phyloP scores from a whole-genome alignment of 306 rosid genomes.

The Begonia masoniana region DNA sequence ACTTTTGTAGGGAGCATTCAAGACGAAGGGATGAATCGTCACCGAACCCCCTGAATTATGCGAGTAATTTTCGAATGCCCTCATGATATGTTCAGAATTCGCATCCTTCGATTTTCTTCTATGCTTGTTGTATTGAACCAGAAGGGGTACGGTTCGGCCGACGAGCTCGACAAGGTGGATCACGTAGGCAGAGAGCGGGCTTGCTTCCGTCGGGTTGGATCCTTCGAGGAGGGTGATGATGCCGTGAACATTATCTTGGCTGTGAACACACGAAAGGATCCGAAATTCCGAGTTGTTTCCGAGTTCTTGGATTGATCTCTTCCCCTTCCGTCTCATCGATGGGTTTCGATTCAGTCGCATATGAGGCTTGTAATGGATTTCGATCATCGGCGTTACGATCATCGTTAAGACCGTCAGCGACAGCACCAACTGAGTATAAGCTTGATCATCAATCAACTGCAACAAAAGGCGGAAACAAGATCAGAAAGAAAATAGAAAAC shows the following conservation, averaged over 20 bases:
- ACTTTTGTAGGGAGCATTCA: conserved; percentile 36
- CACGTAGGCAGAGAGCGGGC: conserved; percentile 25
- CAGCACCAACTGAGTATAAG: conserved; percentile 36
- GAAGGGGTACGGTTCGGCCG: conserved; percentile 43
- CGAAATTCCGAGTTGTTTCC: conserved; percentile 27
- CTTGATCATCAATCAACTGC: conserved; percentile 35
- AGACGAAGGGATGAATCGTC: conserved; percentile 18
- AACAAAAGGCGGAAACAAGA: conserved; percentile 9
- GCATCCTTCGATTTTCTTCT: conserved; percentile 22
- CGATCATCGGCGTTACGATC: conserved; percentile 28
- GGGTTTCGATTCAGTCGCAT: conserved; percentile 5
- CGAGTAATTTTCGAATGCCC: conserved; percentile 42
- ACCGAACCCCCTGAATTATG: conserved; percentile 21
- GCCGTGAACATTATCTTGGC: conserved; percentile 21
- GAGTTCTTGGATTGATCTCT: conserved; percentile 48
- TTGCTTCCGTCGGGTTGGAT: conserved; percentile 21
- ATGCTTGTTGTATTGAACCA: conserved; percentile 38
- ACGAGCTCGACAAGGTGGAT: conserved; percentile 35
- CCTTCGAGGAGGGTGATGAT: conserved; percentile 32
- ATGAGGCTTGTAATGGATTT: conserved; percentile 53
- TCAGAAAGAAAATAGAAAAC: conserved; percentile 28
- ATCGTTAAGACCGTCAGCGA: conserved; percentile 27
- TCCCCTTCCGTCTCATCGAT: background rate
- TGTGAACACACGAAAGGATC: conserved; percentile 23
- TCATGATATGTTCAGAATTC: conserved; percentile 25